Evolutionary conservation across 805 yeast genomes (phyloP).

Genomic region (Lachancea waltii): DNA sequence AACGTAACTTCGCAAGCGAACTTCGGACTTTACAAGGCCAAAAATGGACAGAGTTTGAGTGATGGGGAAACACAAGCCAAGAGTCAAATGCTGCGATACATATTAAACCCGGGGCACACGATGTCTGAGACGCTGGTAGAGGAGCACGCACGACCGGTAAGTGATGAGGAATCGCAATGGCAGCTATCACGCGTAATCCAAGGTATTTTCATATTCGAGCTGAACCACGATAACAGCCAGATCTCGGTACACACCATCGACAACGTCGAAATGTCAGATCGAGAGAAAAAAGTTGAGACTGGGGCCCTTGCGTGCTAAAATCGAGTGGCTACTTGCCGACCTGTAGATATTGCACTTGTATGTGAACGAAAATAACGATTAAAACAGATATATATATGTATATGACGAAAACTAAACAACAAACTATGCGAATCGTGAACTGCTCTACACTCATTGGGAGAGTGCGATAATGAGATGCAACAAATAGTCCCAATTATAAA

Average conservation of each 20-base stretch:
- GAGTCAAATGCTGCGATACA: conserved; percentile 1
- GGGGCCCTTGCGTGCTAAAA: conserved; percentile 21
- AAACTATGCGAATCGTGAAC: background rate
- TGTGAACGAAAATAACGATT: background rate
- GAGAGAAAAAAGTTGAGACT: conserved; percentile 22
- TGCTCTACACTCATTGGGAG: too few species aligned
- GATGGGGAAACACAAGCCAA: background rate
- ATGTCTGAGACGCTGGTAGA: background rate
- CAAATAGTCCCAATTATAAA: too few species aligned
- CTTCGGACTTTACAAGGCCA: conserved; percentile 1
- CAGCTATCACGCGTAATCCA: conserved; percentile 21
- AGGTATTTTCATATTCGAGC: conserved; percentile 63
- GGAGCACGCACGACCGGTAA: background rate
- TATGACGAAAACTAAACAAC: background rate
- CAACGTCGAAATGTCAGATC: conserved; percentile 53
- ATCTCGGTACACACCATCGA: conserved; percentile 63
- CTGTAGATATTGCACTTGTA: background rate
- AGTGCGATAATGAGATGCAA: too few species aligned
- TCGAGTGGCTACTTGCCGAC: background rate
- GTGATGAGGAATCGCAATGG: conserved; percentile 4
- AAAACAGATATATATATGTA: background rate
- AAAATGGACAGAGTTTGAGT: background rate
- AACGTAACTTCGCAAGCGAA: conserved; percentile 7
- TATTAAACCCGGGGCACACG: conserved; percentile 1
- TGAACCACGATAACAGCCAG: conserved; percentile 47